phyloP scores from a whole-genome alignment of 768 basidiomycete genomes.

The Grammothele lineata region DNA sequence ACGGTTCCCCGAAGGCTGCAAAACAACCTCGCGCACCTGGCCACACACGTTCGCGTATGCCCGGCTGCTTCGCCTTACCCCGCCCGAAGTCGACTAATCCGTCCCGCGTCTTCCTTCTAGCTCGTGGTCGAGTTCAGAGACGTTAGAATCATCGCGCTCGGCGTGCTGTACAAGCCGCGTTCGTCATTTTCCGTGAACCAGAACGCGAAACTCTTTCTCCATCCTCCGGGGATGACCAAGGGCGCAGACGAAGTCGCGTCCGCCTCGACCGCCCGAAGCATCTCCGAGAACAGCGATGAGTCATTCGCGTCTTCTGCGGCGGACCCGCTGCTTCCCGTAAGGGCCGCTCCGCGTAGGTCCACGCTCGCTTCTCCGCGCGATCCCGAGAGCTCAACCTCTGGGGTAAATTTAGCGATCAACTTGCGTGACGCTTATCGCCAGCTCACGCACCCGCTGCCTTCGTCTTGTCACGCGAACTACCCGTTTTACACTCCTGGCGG shows the following conservation, averaged over 20 bases:
- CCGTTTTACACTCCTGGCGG: slow-evolving; percentile 73
- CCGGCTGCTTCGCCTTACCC: background rate
- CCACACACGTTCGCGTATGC: slow-evolving; percentile 62
- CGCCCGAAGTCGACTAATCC: slow-evolving; percentile 4
- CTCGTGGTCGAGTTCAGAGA: slow-evolving; percentile 67
- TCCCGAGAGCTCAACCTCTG: no score
- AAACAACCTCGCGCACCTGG: slow-evolving; percentile 61
- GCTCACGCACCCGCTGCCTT: slow-evolving; percentile 55
- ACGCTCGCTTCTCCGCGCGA: no score
- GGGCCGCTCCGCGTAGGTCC: background rate
- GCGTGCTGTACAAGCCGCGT: slow-evolving; percentile 55
- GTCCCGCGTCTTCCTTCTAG: slow-evolving; percentile 30
- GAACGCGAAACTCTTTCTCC: slow-evolving; percentile 65
- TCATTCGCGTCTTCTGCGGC: background rate
- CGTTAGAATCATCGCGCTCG: slow-evolving; percentile 68
- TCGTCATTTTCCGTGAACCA: slow-evolving; percentile 54
- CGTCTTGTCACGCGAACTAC: slow-evolving; percentile 53
- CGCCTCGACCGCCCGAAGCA: background rate
- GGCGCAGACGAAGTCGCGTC: slow-evolving; percentile 7
- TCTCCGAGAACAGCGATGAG: slow-evolving; percentile 11
- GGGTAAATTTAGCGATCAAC: slow-evolving; percentile 1
- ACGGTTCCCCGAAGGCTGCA: slow-evolving; percentile 43
- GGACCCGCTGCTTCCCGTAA: background rate
- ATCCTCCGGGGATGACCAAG: slow-evolving; percentile 60
- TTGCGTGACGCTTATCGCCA: slow-evolving; percentile 32